These are phyloP conservation scores for Lactuca saligna DNA, from an alignment of 129 eudicot genomes.

Conservation along the genomic window DNA sequence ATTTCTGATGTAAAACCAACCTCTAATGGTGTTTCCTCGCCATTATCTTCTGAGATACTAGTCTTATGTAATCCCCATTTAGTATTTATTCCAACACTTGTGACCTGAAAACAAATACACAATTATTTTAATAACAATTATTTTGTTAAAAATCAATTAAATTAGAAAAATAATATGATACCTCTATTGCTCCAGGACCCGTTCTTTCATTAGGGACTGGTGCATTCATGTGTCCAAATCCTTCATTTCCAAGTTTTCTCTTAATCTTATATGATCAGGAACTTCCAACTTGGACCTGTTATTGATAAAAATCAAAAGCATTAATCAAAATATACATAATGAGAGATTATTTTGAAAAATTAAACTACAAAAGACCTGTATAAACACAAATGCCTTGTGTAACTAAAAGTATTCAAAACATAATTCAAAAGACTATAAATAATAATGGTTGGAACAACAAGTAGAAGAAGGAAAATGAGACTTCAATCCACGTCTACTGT, in stretches of 20 bases:
- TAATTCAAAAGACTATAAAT: too few relatives aligned
- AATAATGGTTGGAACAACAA: too few relatives aligned
- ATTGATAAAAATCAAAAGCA: too few relatives aligned
- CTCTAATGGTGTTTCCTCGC: conserved; percentile 98
- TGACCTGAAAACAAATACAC: conserved; percentile 49
- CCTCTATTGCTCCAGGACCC: conserved; percentile 81
- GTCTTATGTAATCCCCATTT: conserved; percentile 99
- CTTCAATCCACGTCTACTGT: too few relatives aligned
- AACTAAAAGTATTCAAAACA: too few relatives aligned
- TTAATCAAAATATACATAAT: too few relatives aligned
- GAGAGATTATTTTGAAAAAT: too few relatives aligned
- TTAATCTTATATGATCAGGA: conserved; percentile 69
- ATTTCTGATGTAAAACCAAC: conserved; percentile 27
- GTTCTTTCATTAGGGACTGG: conserved; percentile 59
- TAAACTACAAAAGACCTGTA: too few relatives aligned
- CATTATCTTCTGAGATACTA: conserved; percentile 95
- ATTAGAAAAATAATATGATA: conserved; percentile 22
- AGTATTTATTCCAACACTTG: conserved; percentile 90
- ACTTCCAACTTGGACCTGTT: conserved; percentile 1
- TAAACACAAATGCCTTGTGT: too few relatives aligned
- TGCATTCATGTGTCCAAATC: conserved; percentile 70
- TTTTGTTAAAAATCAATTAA: too few relatives aligned
- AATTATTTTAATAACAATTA: not conserved
- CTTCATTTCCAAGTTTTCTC: conserved; percentile 82
- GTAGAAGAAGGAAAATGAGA: too few relatives aligned